Conservation (phyloP, 805 yeast genomes). For the Candida pseudofarinosa region DNA sequence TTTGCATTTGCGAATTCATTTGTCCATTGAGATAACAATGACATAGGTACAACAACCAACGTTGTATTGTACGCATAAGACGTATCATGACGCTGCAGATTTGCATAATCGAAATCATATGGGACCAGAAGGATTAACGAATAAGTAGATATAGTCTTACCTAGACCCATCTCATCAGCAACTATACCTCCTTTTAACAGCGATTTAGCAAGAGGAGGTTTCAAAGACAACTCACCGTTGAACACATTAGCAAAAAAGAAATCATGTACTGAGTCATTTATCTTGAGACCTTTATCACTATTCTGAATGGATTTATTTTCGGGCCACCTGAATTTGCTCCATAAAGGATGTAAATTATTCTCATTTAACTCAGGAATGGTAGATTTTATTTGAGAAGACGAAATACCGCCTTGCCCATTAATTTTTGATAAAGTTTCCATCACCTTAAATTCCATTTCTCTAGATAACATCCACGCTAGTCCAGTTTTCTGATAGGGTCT, state of each 20-base stretch:
- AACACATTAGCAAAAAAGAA: constrained; percentile 73
- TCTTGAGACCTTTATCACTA: neutral
- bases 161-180: constrained; percentile 97
- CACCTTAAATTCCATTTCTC: constrained; percentile 60
- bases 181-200: constrained; percentile 76
- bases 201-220: constrained; percentile 61
- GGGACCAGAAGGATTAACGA: constrained; percentile 69
- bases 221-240: constrained; percentile 71
- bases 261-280: constrained; percentile 2
- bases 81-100: constrained; percentile 10
- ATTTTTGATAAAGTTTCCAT: constrained; percentile 30
- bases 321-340: constrained; percentile 83
- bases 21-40: constrained; percentile 88
- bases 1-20: constrained; percentile 66
- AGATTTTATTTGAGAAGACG: constrained; percentile 24
- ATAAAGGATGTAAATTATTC: constrained; percentile 73
- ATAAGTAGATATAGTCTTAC: constrained; percentile 83
- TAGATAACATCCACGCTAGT: constrained; percentile 80
- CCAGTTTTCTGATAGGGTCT: constrained; percentile 84
- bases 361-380: constrained; percentile 31
- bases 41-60: constrained; percentile 83
- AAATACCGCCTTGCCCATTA: constrained; percentile 6
- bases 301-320: constrained; percentile 10
- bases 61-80: constrained; percentile 70
- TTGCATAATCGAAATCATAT: constrained; percentile 35